Evolutionary conservation across 2,329 filamentous ascomycete species (phyloP).

Genomic region (Pseudocercospora fuligena): DNA sequence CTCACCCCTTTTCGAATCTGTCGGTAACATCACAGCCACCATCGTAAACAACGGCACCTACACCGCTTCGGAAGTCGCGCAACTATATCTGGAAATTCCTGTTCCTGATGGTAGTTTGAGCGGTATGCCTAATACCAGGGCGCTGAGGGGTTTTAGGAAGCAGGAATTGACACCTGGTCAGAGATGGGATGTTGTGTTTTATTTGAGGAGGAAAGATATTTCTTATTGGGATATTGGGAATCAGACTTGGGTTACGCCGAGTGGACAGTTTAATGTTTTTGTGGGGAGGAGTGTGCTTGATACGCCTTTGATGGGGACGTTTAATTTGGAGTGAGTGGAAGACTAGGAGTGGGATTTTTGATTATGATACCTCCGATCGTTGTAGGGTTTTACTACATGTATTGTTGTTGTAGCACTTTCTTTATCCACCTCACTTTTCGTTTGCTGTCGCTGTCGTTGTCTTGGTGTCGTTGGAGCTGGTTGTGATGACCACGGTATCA

Average conservation of each 20-base stretch:
- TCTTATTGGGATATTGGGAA: constrained; percentile 55
- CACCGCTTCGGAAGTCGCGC: constrained; percentile 58
- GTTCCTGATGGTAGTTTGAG: constrained; percentile 55
- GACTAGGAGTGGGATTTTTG: no score
- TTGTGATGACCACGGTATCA: no score
- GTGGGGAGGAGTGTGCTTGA: constrained; percentile 49
- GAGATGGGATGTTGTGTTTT: constrained; percentile 41
- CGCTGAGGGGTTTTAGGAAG: constrained; percentile 43
- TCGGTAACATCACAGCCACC: constrained; percentile 55
- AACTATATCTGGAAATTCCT: constrained; percentile 48
- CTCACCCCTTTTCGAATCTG: constrained; percentile 52
- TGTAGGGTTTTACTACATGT: no score
- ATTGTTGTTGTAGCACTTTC: no score
- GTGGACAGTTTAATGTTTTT: constrained; percentile 51
- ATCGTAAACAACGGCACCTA: constrained; percentile 58
- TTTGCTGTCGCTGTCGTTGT: no score
- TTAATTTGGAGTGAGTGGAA: constrained; percentile 17
- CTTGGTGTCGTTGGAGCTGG: no score
- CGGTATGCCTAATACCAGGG: constrained; percentile 45
- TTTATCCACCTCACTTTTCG: no score
- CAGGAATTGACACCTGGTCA: constrained; percentile 36
- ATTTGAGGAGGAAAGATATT: constrained; percentile 50
- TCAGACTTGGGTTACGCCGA: constrained; percentile 58
- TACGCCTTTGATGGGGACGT: constrained; percentile 35
- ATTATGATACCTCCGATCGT: no score